Evolutionary conservation across 2,329 filamentous ascomycete species (phyloP).

Genomic region (Periconia sp.): DNA sequence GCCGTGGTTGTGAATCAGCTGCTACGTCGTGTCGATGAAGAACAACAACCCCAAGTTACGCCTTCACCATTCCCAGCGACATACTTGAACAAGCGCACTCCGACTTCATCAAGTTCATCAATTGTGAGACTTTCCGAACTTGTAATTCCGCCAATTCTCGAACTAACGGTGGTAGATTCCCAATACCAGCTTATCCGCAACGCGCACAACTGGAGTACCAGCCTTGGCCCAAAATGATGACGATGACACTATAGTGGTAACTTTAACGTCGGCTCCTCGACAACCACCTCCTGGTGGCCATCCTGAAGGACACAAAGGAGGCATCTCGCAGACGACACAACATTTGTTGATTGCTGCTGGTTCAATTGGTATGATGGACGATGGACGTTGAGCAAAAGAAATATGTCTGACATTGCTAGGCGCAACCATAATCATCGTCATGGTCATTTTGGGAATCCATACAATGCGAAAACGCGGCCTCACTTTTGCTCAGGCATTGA

Average conservation of each 20-base stretch:
- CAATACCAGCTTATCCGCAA: slow-evolving; percentile 16
- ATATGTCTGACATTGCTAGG: slow-evolving; percentile 26
- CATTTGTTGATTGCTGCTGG: slow-evolving; percentile 45
- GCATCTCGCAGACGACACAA: slow-evolving; percentile 42
- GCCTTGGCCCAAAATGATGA: slow-evolving; percentile 23
- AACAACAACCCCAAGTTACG: slow-evolving; percentile 13
- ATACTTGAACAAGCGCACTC: not conserved
- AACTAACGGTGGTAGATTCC: slow-evolving; percentile 18
- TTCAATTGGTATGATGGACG: slow-evolving; percentile 36
- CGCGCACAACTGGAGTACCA: slow-evolving; percentile 6
- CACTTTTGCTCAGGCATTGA: slow-evolving; percentile 30
- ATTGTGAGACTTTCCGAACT: slow-evolving; percentile 14
- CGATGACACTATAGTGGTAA: slow-evolving; percentile 30
- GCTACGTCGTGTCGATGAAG: slow-evolving; percentile 14
- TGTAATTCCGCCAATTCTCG: slow-evolving; percentile 13
- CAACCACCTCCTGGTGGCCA: slow-evolving; percentile 10
- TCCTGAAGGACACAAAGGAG: slow-evolving; percentile 16
- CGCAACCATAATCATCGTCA: slow-evolving; percentile 42
- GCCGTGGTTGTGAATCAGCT: slow-evolving; percentile 20
- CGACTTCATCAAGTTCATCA: slow-evolving; percentile 16
- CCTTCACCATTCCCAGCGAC: not conserved
- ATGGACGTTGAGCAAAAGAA: not conserved
- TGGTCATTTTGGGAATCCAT: slow-evolving; percentile 39
- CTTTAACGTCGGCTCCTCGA: slow-evolving; percentile 18
- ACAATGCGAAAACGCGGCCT: slow-evolving; percentile 43